phyloP scores from a whole-genome alignment of 1,139 yeast species.

The Geotrichum citri-aurantii region DNA sequence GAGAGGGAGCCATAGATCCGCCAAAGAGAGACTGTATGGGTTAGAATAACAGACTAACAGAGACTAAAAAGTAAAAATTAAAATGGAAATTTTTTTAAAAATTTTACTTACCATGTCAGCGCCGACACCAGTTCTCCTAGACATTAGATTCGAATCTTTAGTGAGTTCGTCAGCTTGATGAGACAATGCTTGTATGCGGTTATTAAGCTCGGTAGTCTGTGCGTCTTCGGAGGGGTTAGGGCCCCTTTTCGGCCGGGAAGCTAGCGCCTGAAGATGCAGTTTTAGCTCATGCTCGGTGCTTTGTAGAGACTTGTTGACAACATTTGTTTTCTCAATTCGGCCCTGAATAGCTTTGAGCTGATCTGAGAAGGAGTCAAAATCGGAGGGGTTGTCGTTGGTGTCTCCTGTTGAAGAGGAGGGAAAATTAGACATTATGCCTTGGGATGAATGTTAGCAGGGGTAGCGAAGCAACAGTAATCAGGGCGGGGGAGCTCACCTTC shows the following conservation, averaged over 20 bases:
- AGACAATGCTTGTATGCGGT: slow-evolving; percentile 12
- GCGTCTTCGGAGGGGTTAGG: slow-evolving; percentile 13
- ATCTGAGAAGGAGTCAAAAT: slow-evolving; percentile 12
- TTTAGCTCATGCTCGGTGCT: slow-evolving; percentile 19
- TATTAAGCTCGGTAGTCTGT: slow-evolving; percentile 13
- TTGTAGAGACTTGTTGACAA: slow-evolving; percentile 17
- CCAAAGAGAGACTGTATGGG: slow-evolving; percentile 13
- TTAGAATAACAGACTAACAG: neutral
- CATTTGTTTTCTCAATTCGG: slow-evolving; percentile 16
- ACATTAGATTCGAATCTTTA: slow-evolving; percentile 9
- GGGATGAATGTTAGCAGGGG: neutral
- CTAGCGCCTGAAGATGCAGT: slow-evolving; percentile 14
- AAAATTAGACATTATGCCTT: slow-evolving; percentile 14
- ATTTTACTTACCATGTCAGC: slow-evolving; percentile 10
- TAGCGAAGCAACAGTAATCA: neutral
- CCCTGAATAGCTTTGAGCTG: slow-evolving; percentile 15
- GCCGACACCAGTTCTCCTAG: slow-evolving; percentile 9
- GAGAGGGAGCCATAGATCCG: slow-evolving; percentile 8
- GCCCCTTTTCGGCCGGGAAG: slow-evolving; percentile 2
- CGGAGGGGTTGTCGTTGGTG: slow-evolving; percentile 7
- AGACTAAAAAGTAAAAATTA: neutral
- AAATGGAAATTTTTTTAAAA: neutral
- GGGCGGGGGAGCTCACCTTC: neutral
- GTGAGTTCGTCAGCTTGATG: slow-evolving; percentile 14
- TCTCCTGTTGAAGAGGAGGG: slow-evolving; percentile 10